Evolutionary conservation across 1,139 yeast genomes (phyloP).

Genomic region (Hemisphaericaspora lyxosophila): DNA sequence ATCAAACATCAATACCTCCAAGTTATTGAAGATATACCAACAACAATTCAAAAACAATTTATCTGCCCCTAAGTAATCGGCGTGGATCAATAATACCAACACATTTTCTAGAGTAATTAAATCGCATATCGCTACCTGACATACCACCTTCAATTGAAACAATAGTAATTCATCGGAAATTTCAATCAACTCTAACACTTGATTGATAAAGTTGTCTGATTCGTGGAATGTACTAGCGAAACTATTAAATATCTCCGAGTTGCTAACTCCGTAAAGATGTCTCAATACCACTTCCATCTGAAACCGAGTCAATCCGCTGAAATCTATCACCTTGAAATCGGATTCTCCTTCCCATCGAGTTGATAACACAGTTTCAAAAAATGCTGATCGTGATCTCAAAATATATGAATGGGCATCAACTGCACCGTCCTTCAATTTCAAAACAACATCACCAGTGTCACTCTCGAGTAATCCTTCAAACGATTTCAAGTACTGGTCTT

Average conservation of each 20-base stretch:
- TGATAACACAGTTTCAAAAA: slow-evolving; percentile 60
- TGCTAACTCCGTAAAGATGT: slow-evolving; percentile 59
- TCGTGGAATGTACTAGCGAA: slow-evolving; percentile 20
- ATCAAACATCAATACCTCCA: slow-evolving; percentile 64
- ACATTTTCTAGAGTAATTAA: slow-evolving; percentile 65
- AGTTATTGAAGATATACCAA: slow-evolving; percentile 67
- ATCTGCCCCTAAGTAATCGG: slow-evolving; percentile 51
- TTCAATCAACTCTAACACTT: slow-evolving; percentile 58
- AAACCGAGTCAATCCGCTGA: slow-evolving; percentile 41
- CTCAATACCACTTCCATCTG: slow-evolving; percentile 54
- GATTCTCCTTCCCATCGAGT: slow-evolving; percentile 46
- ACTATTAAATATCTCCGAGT: slow-evolving; percentile 44
- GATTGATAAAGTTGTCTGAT: slow-evolving; percentile 48
- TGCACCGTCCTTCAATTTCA: slow-evolving; percentile 42
- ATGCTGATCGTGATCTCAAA: slow-evolving; percentile 57
- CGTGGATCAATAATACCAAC: slow-evolving; percentile 52
- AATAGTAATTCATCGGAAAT: slow-evolving; percentile 66
- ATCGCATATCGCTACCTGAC: slow-evolving; percentile 63
- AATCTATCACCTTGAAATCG: slow-evolving; percentile 27
- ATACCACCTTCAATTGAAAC: slow-evolving; percentile 55
- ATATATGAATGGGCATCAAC: slow-evolving; percentile 50
- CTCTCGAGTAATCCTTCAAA: slow-evolving; percentile 17
- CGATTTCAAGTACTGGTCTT: slow-evolving; percentile 2
- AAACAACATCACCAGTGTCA: slow-evolving; percentile 23
- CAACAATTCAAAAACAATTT: slow-evolving; percentile 61